A percentile compares a stretch with the other conserved stretches of the same genome.
phyloP scores from a whole-genome alignment of 83 land plant species.

The Larix sibirica region DNA sequence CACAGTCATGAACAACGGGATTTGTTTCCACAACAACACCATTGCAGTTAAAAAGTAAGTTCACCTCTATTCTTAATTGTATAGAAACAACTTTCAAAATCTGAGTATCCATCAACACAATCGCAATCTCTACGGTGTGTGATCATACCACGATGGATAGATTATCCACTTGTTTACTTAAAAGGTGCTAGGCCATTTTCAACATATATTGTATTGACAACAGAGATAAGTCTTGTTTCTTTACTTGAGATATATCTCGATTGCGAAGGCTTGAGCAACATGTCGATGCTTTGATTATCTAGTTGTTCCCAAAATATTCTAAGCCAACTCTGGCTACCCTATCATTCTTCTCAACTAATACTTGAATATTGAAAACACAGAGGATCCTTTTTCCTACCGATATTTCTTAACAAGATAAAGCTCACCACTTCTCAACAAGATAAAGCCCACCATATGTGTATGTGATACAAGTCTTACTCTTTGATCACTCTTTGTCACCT shows the following conservation, averaged over 20 bases:
- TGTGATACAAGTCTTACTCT: slow-evolving; percentile 17
- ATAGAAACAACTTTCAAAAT: slow-evolving; percentile 56
- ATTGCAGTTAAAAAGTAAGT: slow-evolving; percentile 57
- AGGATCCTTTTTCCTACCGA: slow-evolving; percentile 34
- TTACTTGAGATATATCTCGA: slow-evolving; percentile 67
- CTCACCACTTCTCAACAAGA: too few relatives aligned
- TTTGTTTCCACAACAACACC: slow-evolving; percentile 73
- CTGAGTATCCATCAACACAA: slow-evolving; percentile 48
- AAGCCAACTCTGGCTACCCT: slow-evolving; percentile 69
- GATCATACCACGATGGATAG: slow-evolving; percentile 47
- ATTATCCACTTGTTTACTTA: slow-evolving; percentile 44
- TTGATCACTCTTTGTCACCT: background rate
- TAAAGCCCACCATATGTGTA: slow-evolving; percentile 84
- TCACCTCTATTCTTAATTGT: slow-evolving; percentile 69
- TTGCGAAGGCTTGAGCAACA: slow-evolving; percentile 37
- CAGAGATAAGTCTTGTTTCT: slow-evolving; percentile 71
- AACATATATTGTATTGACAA: slow-evolving; percentile 66
- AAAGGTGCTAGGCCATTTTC: slow-evolving; percentile 48
- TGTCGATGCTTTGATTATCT: slow-evolving; percentile 23
- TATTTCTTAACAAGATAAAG: too few relatives aligned
- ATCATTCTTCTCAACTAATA: slow-evolving; percentile 63
- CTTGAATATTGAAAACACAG: slow-evolving; percentile 55
- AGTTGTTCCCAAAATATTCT: slow-evolving; percentile 29
- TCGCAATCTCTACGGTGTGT: slow-evolving; percentile 47
- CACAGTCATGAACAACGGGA: slow-evolving; percentile 88